Base-by-base conservation (phyloP, 441 rosid species). In the Croton setiger region DNA sequence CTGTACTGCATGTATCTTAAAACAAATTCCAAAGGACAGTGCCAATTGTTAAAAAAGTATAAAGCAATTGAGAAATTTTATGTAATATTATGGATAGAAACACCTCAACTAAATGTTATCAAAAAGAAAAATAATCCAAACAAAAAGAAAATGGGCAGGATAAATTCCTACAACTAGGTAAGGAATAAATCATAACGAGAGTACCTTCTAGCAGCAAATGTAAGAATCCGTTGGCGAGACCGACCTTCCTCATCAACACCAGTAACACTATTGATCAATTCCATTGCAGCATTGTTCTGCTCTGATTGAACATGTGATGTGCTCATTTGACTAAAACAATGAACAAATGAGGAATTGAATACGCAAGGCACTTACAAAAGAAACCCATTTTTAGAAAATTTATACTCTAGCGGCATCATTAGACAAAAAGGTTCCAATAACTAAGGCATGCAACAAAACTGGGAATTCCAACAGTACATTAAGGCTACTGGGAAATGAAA, bases 201-300 rank as follows among this genome's bases (percentile, higher is more conserved):
- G 65, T 80, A 95, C 98, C 97, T 95, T 76, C 85, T 87, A 69
- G 99, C 99, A 71, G 99, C 99, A 79, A 88, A 95, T n/a, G 93
- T 83, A 71, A 95, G 97, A 85, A 95, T 88, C 54, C 95, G 87
- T 72, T 95, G 99, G 63, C 98, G 97, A 64, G 99, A 95, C 55
- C 95, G 86, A 51, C 98, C 97, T 76, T 92, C 98, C 77, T 95
- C 99, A 66, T 95, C 96, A 72, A 79, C 76, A 74, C 90, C 95
- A 43, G 88, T 89, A 51, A 90, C 88, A 69, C 91, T 89, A 74
- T 83, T 86, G 57, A 95, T 95, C 88, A 92, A 80, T 75, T 92
- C 93, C 90, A 92, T 90, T 0, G 96, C 88, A 60, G 96, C 85
- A 85, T 80, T 87, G 74, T 82, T 87, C 80, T 88, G 95, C 60